phyloP scores from a whole-genome alignment of 139 green algal species.

The Picochlorum sp. region DNA sequence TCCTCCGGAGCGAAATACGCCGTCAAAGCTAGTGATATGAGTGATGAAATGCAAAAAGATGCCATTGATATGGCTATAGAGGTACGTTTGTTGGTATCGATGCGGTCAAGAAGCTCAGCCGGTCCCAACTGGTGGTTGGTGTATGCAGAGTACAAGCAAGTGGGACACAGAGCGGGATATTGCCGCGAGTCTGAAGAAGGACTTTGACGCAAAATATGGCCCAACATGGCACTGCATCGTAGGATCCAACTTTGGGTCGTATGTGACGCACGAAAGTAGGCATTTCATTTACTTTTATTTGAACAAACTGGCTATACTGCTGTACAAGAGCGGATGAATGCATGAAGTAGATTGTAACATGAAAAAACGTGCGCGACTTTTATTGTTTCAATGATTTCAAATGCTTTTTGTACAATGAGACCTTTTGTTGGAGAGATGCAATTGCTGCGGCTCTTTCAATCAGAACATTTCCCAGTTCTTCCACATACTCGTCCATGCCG shows the following conservation, averaged over 20 bases:
- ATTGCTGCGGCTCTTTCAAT: conserved; percentile 16
- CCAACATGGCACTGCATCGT: conserved; percentile 99
- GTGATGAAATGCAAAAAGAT: conserved; percentile 91
- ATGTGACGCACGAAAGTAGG: conserved; percentile 95
- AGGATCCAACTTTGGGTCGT: conserved; percentile 87
- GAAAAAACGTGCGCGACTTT: not conserved
- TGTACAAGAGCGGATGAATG: conserved; percentile 92
- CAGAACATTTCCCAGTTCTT: conserved; percentile 20
- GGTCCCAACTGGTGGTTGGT: not conserved
- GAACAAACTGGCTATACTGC: conserved; percentile 57
- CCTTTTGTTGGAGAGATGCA: conserved; percentile 17
- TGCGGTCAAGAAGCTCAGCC: not conserved
- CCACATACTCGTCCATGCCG: conserved; percentile 20
- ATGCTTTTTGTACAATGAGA: conserved; percentile 11
- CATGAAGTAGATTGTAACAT: not conserved
- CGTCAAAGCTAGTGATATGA: conserved; percentile 95
- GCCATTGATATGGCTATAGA: conserved; percentile 78
- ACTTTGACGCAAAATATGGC: conserved; percentile 97
- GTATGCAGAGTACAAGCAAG: conserved; percentile 35
- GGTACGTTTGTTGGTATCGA: conserved; percentile 30
- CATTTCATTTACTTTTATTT: conserved; percentile 99
- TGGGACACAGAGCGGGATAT: conserved; percentile 99
- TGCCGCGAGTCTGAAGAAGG: conserved; percentile 97
- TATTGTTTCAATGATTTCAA: conserved; percentile 1
- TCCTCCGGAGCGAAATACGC: conserved; percentile 20